Evolutionary conservation across 306 rosid genomes (phyloP).

Genomic region (Cucumis hystrix): DNA sequence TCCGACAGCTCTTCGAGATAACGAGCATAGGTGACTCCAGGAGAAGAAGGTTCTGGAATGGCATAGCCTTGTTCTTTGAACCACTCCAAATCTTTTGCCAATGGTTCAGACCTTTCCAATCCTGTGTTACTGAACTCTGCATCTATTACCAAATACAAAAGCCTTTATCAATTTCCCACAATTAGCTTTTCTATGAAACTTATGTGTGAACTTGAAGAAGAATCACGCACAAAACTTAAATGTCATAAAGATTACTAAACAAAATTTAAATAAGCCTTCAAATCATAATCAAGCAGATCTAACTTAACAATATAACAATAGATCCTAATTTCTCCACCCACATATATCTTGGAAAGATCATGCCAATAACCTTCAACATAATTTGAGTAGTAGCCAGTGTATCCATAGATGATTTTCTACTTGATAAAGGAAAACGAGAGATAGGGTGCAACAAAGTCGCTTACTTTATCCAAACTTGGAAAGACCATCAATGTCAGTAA

Average conservation of each 20-base stretch:
- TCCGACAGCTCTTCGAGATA: constrained; percentile 68
- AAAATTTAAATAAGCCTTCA: not conserved
- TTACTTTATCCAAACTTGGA: not conserved
- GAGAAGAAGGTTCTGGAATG: constrained; percentile 81
- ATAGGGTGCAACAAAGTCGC: not conserved
- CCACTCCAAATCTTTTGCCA: constrained; percentile 91
- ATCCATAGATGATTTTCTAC: not conserved
- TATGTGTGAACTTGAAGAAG: not conserved
- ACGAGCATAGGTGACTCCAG: constrained; percentile 55
- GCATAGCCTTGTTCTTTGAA: constrained; percentile 74
- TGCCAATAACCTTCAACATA: not conserved
- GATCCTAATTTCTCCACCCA: not conserved
- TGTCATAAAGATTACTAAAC: not conserved
- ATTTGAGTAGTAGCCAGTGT: not conserved
- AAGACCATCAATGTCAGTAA: not conserved
- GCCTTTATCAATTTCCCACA: not conserved
- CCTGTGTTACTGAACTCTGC: constrained; percentile 83
- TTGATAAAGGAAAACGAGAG: not conserved
- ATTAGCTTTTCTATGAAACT: not conserved
- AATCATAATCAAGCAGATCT: not conserved
- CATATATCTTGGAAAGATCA: not conserved
- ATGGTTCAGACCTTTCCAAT: constrained; percentile 75
- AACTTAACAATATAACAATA: not conserved
- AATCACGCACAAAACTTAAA: not conserved
- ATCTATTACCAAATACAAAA: constrained; percentile 25